Evolutionary conservation across 805 yeast genomes (phyloP).

Genomic region (Candida ortonii): DNA sequence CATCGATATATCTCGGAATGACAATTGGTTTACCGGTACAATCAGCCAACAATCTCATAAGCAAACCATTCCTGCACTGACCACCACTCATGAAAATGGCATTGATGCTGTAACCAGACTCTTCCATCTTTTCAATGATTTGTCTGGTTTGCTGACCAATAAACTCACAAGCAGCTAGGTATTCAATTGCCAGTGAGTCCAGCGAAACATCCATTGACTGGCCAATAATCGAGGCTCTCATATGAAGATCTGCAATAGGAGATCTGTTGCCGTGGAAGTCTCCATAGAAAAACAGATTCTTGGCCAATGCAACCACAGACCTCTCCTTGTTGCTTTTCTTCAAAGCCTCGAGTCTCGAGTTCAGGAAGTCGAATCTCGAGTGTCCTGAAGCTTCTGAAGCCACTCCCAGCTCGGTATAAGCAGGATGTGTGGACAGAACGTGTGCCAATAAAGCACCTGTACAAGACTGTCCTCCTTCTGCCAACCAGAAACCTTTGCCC

Average conservation of each 20-base stretch:
- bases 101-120: slow-evolving; percentile 71
- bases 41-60: slow-evolving; percentile 88
- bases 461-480: slow-evolving; percentile 99
- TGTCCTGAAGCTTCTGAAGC: slow-evolving; percentile 65
- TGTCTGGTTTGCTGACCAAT: slow-evolving; percentile 97
- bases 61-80: slow-evolving; percentile 87
- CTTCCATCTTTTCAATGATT: slow-evolving; percentile 80
- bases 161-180: slow-evolving; percentile 93
- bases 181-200: slow-evolving; percentile 79
- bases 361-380: slow-evolving; percentile 80
- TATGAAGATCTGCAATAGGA: slow-evolving; percentile 92
- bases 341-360: slow-evolving; percentile 68
- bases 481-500: slow-evolving; percentile 89
- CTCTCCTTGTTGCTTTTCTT: slow-evolving; percentile 54
- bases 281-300: slow-evolving; percentile 87
- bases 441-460: slow-evolving; percentile 94
- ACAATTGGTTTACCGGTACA: slow-evolving; percentile 89
- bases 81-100: slow-evolving; percentile 93
- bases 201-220: slow-evolving; percentile 87
- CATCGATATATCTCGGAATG: slow-evolving; percentile 92
- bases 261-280: slow-evolving; percentile 96
- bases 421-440: slow-evolving; percentile 85
- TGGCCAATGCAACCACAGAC: slow-evolving; percentile 77
- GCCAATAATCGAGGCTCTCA: slow-evolving; percentile 92
- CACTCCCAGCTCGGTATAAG: slow-evolving; percentile 66